Conservation (phyloP, 768 basidiomycete species). For the Boletus edulis region DNA sequence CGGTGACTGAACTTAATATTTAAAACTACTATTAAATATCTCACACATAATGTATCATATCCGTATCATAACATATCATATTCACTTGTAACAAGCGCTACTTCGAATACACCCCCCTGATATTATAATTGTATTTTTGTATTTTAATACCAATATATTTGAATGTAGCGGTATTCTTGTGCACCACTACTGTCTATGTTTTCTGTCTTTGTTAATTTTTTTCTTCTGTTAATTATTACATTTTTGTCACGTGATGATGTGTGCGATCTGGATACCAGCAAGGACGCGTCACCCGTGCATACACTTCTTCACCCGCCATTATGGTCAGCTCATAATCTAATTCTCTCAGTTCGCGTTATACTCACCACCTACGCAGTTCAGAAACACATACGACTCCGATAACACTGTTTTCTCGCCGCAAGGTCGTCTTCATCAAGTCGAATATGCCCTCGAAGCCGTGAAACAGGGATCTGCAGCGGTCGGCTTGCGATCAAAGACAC, state of each 20-base stretch:
- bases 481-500: conserved; percentile 92
- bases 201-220: background rate
- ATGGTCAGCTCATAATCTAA: conserved; percentile 28
- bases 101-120: no score
- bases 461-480: conserved; percentile 99
- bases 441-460: conserved; percentile 98
- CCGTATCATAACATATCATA: no score
- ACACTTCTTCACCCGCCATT: conserved; percentile 15
- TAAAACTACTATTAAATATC: no score
- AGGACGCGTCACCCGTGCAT: conserved; percentile 35
- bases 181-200: background rate
- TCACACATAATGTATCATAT: no score
- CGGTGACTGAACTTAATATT: no score
- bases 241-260: conserved; percentile 28
- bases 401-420: conserved; percentile 97
- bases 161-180: no score
- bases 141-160: no score
- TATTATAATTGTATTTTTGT: no score
- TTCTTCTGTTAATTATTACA: conserved; percentile 9
- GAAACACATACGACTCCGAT: conserved; percentile 98
- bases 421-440: conserved; percentile 95
- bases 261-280: conserved; percentile 12
- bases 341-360: background rate
- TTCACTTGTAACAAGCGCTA: no score
- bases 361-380: conserved; percentile 52